Base-by-base conservation (phyloP, 257 asterid genomes). In the Jacaranda copaia region DNA sequence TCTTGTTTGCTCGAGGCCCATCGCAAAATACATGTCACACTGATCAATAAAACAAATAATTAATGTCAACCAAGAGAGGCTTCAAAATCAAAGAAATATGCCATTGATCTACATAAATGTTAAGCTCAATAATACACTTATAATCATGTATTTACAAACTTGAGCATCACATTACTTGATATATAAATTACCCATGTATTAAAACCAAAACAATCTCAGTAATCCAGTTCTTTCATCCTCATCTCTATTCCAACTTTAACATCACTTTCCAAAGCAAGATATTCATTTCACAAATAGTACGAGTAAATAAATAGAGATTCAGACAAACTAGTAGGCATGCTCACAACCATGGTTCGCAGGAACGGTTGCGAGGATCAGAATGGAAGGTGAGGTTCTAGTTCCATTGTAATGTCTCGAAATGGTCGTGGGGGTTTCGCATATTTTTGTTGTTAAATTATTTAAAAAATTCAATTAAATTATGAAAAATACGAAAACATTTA, bases 261-360 rank as follows among this genome's bases (percentile, higher is more conserved):
- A 45, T 60, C 66, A 43, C 38, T 49, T 39, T 19, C 38, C 11
- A 6, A 35, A 40, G 35, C n/a, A 36, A 52, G 13, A 53, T 36
- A 43, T 19, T 57, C 36, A 8, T 8, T 5, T 45, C 3, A 65
- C 57, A 46, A 53, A 20, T 4, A 32, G 62, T 7, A 70, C 15
- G 15, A 13, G 46, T 55, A 45, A 62, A 49, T 45, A 68, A 12
- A 64, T 20, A 57, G 83, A 77, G 85, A 58, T 71, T 58, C 61
- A 71, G 84, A 90, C 97, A 79, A 86, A 93, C 98, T 96, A 93
- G 91, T 90, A 93, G 74, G 97, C 95, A 73, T 93, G 98, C 93
- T 91, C 97, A 95, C 98, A 93, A 85, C 97, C 96, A n/a, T n/a
- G n/a, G n/a, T n/a, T n/a, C n/a, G n/a, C n/a, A n/a, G n/a, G n/a